phyloP scores from a whole-genome alignment of 2,329 filamentous ascomycete genomes.

The Colletotrichum tropicale region DNA sequence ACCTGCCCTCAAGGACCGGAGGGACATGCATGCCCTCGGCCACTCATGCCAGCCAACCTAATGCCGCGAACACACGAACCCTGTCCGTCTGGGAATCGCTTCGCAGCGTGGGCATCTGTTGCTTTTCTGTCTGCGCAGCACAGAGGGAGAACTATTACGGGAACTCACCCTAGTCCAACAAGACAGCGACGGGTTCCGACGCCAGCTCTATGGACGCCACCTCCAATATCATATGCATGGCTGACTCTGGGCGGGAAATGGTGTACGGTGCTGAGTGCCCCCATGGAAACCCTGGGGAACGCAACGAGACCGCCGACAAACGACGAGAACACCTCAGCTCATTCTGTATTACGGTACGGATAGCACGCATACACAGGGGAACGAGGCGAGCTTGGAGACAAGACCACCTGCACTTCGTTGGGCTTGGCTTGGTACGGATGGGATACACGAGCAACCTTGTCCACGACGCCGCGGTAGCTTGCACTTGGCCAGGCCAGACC shows the following conservation, averaged over 20 bases:
- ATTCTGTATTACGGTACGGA: background rate
- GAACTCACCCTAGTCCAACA: background rate
- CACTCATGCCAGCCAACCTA: background rate
- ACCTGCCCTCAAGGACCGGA: background rate
- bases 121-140: background rate
- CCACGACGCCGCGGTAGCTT: background rate
- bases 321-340: background rate
- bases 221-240: constrained; percentile 19
- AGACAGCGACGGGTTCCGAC: background rate
- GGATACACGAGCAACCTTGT: background rate
- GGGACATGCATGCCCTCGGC: background rate
- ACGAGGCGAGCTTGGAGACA: background rate
- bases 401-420: background rate
- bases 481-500: background rate
- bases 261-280: background rate
- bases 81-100: background rate
- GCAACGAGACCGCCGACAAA: background rate
- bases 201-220: constrained; percentile 11
- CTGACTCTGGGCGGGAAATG: constrained; percentile 4
- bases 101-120: background rate
- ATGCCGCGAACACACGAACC: background rate
- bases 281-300: background rate
- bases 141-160: background rate
- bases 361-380: background rate
- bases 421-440: background rate